Evolutionary conservation across 1,139 yeast species (phyloP), one percentile per base, ranked within the genome.

Genomic region (Candida tetrigidarum): DNA sequence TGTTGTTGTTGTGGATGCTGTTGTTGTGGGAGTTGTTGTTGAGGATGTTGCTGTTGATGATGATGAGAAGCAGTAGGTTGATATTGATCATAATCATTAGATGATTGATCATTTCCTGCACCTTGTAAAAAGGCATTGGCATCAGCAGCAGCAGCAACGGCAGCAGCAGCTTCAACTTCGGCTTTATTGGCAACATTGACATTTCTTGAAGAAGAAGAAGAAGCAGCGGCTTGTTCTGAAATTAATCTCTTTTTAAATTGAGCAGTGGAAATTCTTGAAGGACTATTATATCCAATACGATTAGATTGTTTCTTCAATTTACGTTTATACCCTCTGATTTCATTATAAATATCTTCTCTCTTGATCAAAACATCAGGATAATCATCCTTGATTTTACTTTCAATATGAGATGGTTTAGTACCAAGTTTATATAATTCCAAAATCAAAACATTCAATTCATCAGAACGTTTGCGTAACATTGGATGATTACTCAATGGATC

Each of bases 401-500:
- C 83, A 51, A 80, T 80, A 52, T 73, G 78, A 14, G 77, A 69
- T n/a, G 84, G 84, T 57, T 80, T 80, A 41, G 82, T 79, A 34
- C 84, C 84, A 33, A 75, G 70, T 51, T 75, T 75, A 58, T 80
- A 78, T 51, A 79, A 66, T 52, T 77, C 82, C 54, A 77, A 69
- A 50, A 79, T 79, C 47, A 79, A 67, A 51, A 73, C 62, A 57
- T 79, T 79, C 53, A 79, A 74, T 58, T 78, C 81, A 53, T 75
- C 79, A 15, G 78, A 69, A 39, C 83, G 63, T 58, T 79, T 79
- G 51, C 83, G 69, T 50, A 79, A 67, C 82, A 79, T 78, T 15
- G 84, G 84, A 58, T 78, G 82, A 57, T 76, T 78, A 26, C 76
- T 67, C 47, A 79, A 66, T 6, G 84, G 83, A 53, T 78, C 83